These are phyloP conservation scores for Trichoderma atroviride DNA, from an alignment of 2,329 filamentous ascomycete genomes.

Conservation along the genomic window DNA sequence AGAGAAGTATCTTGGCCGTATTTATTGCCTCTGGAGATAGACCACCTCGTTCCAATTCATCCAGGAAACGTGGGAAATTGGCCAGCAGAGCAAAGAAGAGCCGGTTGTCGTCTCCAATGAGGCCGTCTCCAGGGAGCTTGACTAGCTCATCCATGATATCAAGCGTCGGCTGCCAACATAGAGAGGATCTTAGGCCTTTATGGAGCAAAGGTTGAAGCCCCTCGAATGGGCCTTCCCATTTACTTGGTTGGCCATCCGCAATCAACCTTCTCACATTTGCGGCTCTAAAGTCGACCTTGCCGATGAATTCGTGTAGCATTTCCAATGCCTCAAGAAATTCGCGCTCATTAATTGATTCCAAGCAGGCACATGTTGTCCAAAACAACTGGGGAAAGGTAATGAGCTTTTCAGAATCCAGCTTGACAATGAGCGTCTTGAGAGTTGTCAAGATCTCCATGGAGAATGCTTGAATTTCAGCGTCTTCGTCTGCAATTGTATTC, in stretches of 20 bases:
- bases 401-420: slow-evolving; percentile 76
- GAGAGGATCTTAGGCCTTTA: slow-evolving; percentile 86
- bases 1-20: slow-evolving; percentile 70
- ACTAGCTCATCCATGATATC: slow-evolving; percentile 77
- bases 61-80: slow-evolving; percentile 85
- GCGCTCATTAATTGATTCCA: slow-evolving; percentile 94
- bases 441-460: slow-evolving; percentile 98
- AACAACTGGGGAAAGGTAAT: slow-evolving; percentile 93
- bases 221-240: slow-evolving; percentile 88
- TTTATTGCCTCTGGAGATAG: slow-evolving; percentile 59
- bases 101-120: slow-evolving; percentile 81
- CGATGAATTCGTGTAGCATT: slow-evolving; percentile 85
- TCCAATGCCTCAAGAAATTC: slow-evolving; percentile 90
- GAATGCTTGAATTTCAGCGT: slow-evolving; percentile 92
- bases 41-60: slow-evolving; percentile 69
- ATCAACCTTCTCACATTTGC: slow-evolving; percentile 69
- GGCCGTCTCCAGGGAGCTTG: slow-evolving; percentile 72
- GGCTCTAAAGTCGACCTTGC: slow-evolving; percentile 79
- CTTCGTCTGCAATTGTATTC: slow-evolving; percentile 95
- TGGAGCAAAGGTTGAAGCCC: slow-evolving; percentile 85
- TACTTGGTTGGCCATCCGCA: slow-evolving; percentile 75
- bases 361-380: slow-evolving; percentile 95
- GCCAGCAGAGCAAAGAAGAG: slow-evolving; percentile 85
- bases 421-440: slow-evolving; percentile 85
- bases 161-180: slow-evolving; percentile 78